These are phyloP conservation scores for Amanita rimosa DNA, from an alignment of 768 basidiomycete genomes.

Conservation along the genomic window DNA sequence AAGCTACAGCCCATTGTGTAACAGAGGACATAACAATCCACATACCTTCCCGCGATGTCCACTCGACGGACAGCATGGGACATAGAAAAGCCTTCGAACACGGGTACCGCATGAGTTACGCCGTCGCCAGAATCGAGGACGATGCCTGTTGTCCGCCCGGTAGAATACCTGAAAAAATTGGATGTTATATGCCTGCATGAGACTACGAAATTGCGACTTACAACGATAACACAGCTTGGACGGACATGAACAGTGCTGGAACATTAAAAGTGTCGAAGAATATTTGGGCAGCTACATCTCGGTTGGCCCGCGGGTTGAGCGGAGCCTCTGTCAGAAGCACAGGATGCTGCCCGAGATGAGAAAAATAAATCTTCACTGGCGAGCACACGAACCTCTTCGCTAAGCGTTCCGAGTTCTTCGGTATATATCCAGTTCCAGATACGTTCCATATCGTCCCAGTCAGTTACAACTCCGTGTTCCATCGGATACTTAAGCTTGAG, in stretches of 20 bases:
- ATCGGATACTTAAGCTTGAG: slow-evolving; percentile 99
- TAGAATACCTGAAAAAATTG: slow-evolving; percentile 66
- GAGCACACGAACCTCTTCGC: slow-evolving; percentile 71
- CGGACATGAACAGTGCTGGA: slow-evolving; percentile 90
- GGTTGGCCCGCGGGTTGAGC: slow-evolving; percentile 90
- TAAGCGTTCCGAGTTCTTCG: slow-evolving; percentile 89
- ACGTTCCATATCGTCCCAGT: slow-evolving; percentile 99
- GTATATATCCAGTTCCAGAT: slow-evolving; percentile 99
- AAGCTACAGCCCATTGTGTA: slow-evolving; percentile 4
- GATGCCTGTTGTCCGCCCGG: slow-evolving; percentile 97
- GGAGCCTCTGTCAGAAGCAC: slow-evolving; percentile 97
- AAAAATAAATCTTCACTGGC: slow-evolving; percentile 8
- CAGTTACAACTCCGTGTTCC: slow-evolving; percentile 97
- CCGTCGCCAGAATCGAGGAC: slow-evolving; percentile 98
- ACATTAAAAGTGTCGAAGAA: slow-evolving; percentile 99
- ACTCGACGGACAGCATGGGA: slow-evolving; percentile 95
- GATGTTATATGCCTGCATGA: neutral
- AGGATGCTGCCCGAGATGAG: slow-evolving; percentile 62
- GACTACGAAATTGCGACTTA: slow-evolving; percentile 27
- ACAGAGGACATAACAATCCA: slow-evolving; percentile 2
- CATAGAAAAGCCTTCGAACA: slow-evolving; percentile 99
- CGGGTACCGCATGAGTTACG: slow-evolving; percentile 96
- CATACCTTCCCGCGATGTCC: slow-evolving; percentile 89
- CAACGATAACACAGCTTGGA: slow-evolving; percentile 95
- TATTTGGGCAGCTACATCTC: slow-evolving; percentile 95